These are phyloP conservation scores for Phytophthora lateralis DNA, from an alignment of 352 stramenopile genomes.

Conservation along the genomic window DNA sequence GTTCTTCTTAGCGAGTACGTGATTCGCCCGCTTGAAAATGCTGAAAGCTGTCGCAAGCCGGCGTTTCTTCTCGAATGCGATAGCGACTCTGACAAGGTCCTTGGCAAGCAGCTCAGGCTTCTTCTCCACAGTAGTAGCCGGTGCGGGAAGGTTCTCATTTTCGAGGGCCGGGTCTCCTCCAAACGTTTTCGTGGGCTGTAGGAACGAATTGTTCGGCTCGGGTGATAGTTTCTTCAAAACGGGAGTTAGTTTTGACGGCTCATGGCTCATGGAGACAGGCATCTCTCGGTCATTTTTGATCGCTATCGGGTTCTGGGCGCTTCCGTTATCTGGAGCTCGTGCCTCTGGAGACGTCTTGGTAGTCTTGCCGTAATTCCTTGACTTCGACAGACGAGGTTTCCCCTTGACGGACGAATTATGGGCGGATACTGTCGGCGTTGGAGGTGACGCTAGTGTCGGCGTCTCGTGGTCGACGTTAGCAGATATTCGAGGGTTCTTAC, in stretches of 20 bases:
- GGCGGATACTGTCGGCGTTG: neutral
- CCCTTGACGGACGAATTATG: neutral
- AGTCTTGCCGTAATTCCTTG: neutral
- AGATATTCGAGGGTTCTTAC: neutral
- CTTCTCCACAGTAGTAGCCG: conserved; percentile 5
- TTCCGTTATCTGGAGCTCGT: neutral
- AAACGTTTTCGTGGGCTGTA: neutral
- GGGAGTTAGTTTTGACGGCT: neutral
- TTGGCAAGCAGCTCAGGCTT: conserved; percentile 53
- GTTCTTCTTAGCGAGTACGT: conserved; percentile 55
- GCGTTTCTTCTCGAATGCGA: conserved; percentile 54
- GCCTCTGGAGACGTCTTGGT: neutral
- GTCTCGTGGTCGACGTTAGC: neutral
- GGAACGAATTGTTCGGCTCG: neutral
- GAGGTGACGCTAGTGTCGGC: neutral
- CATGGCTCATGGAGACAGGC: neutral
- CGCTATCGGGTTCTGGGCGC: neutral
- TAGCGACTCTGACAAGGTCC: conserved; percentile 58
- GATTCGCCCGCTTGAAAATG: conserved; percentile 61
- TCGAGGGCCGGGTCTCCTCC: neutral
- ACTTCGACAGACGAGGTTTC: neutral
- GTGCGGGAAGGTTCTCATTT: conserved; percentile 17
- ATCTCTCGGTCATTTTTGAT: conserved; percentile 1
- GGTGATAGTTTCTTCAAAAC: neutral
- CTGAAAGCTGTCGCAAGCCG: conserved; percentile 42